Evolutionary conservation across 306 rosid genomes (phyloP).

Genomic region (Cicer arietinum): DNA sequence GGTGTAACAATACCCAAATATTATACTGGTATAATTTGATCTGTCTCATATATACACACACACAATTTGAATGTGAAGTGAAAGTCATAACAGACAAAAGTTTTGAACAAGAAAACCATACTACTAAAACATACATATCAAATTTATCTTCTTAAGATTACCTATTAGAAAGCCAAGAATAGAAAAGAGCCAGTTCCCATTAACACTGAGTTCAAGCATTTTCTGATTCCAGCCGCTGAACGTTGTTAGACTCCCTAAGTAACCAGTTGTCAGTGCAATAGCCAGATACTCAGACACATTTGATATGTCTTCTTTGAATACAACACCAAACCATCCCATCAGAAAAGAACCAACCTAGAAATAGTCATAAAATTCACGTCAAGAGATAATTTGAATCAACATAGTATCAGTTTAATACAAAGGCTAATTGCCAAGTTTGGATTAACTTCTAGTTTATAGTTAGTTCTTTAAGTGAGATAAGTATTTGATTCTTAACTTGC

Average conservation of each 20-base stretch:
- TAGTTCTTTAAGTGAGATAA: no score
- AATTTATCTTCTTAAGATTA: slow-evolving; percentile 30
- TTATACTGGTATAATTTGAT: neutral
- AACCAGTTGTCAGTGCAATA: slow-evolving; percentile 76
- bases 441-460: no score
- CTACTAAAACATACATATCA: neutral
- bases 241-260: slow-evolving; percentile 81
- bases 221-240: slow-evolving; percentile 93
- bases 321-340: slow-evolving; percentile 93
- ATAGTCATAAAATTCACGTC: neutral
- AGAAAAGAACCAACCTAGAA: slow-evolving; percentile 80
- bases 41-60: neutral
- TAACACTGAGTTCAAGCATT: slow-evolving; percentile 71
- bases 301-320: slow-evolving; percentile 69
- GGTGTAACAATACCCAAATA: neutral
- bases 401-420: neutral
- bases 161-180: slow-evolving; percentile 74
- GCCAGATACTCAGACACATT: slow-evolving; percentile 64
- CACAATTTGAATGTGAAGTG: slow-evolving; percentile 6
- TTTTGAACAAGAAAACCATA: neutral
- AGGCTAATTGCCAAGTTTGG: neutral
- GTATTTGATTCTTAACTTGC: neutral
- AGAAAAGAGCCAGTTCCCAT: slow-evolving; percentile 63
- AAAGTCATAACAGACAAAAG: slow-evolving; percentile 8
- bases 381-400: neutral